A percentile compares a stretch with the other conserved stretches of the same genome.
phyloP scores from a whole-genome alignment of 257 asterid species.

The Solanum boliviense region DNA sequence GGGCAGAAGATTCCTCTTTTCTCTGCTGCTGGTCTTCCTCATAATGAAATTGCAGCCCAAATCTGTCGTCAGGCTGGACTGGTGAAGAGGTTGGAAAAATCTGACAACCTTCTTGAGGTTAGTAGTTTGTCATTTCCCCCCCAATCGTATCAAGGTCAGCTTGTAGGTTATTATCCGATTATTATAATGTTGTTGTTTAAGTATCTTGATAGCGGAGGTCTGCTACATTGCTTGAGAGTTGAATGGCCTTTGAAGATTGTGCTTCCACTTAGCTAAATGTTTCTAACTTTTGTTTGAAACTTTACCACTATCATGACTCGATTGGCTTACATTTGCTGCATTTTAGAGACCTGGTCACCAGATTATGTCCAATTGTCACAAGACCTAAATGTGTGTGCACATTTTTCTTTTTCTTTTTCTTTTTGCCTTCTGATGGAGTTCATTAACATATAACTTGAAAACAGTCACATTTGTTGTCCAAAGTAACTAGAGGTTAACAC shows the following conservation, averaged over 20 bases:
- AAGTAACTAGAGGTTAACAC: not conserved
- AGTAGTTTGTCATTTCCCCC: not conserved
- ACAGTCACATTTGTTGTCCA: not conserved
- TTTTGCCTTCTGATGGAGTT: not conserved
- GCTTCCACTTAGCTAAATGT: not conserved
- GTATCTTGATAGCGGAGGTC: not conserved
- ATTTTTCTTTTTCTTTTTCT: not conserved
- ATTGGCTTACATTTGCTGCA: not conserved
- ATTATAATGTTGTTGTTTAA: not conserved
- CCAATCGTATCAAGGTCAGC: not conserved
- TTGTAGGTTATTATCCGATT: not conserved
- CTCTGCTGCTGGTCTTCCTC: conserved; percentile 99
- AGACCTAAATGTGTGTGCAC: not conserved
- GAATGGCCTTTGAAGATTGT: not conserved
- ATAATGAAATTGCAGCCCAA: conserved; percentile 98
- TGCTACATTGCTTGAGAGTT: not conserved
- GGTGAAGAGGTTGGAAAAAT: conserved; percentile 84
- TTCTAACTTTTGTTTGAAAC: not conserved
- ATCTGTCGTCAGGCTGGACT: conserved; percentile 99
- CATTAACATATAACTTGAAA: not conserved
- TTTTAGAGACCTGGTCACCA: not conserved
- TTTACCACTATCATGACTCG: not conserved
- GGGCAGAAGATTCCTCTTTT: conserved; percentile 98
- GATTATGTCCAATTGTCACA: not conserved
- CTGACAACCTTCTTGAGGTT: conserved; percentile 85